phyloP scores from a whole-genome alignment of 202 grass and related monocot genomes.

The Bolboschoenoplectus hybrid region DNA sequence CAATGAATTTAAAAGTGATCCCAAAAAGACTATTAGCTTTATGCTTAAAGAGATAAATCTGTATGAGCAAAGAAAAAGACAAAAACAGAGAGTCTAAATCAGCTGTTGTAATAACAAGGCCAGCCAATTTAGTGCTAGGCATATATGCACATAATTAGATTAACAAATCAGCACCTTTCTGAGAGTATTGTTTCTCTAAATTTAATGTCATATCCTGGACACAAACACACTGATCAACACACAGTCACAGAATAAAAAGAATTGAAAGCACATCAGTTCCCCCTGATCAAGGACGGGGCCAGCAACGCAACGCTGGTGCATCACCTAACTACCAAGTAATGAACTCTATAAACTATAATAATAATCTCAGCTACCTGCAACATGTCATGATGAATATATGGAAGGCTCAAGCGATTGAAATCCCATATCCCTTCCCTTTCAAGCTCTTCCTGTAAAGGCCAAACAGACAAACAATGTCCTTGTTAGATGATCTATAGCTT shows the following conservation, averaged over 20 bases:
- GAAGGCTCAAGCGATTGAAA: conserved; percentile 87
- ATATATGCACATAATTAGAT: neutral
- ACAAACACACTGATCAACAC: neutral
- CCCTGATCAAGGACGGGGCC: neutral
- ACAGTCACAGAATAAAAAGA: neutral
- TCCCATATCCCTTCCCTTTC: conserved; percentile 90
- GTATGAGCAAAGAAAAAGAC: neutral
- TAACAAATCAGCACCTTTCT: neutral
- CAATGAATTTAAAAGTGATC: neutral
- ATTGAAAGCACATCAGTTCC: neutral
- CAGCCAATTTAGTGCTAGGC: conserved; percentile 1
- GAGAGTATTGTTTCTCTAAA: neutral
- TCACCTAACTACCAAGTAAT: neutral
- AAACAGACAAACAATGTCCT: conserved; percentile 44
- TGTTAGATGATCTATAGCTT: conserved; percentile 7
- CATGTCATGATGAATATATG: conserved; percentile 78
- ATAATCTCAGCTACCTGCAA: conserved; percentile 60
- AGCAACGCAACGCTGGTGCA: neutral
- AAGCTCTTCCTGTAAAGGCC: conserved; percentile 76
- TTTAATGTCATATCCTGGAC: neutral
- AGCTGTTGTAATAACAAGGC: conserved; percentile 13
- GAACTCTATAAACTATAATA: conserved; percentile 1
- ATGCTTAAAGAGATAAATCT: neutral
- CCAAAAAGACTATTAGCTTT: neutral
- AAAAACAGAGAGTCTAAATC: neutral